Percentiles rank a stretch among this genome's conserved stretches.
These are phyloP conservation scores for Juglanconis oblonga DNA, from an alignment of 2,329 filamentous ascomycete genomes.

Conservation along the genomic window DNA sequence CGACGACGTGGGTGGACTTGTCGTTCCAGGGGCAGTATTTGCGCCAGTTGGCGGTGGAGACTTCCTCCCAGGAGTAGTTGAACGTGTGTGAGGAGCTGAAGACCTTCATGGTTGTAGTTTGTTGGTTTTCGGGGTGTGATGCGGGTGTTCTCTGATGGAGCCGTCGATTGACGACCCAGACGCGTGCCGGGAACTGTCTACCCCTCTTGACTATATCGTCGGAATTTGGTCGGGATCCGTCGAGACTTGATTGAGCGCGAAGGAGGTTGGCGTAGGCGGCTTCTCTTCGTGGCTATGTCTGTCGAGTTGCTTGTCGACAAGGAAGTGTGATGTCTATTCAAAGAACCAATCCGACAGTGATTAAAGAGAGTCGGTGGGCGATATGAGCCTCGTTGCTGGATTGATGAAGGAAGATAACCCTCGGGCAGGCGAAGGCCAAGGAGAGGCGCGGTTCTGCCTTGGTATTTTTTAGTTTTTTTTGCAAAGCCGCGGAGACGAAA, in stretches of 20 bases:
- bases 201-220: not conserved
- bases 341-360: not conserved
- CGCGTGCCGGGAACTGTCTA: no score
- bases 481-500: slow-evolving; percentile 20
- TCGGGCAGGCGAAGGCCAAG: slow-evolving; percentile 1
- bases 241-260: no score
- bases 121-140: not conserved
- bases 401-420: not conserved
- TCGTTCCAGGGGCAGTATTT: slow-evolving; percentile 99
- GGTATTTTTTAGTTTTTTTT: slow-evolving; percentile 1
- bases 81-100: slow-evolving; percentile 89
- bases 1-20: slow-evolving; percentile 93
- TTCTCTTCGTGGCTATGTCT: not conserved
- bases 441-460: slow-evolving; percentile 11
- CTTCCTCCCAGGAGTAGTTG: slow-evolving; percentile 98
- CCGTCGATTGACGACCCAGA: not conserved
- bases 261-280: no score
- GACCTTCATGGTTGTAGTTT: slow-evolving; percentile 46
- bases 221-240: not conserved
- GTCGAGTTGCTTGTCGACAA: not conserved
- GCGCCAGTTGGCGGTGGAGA: slow-evolving; percentile 95
- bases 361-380: slow-evolving; percentile 14
- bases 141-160: not conserved
- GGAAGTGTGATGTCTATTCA: not conserved
- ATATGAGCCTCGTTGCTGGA: not conserved